phyloP scores from a whole-genome alignment of 2,329 filamentous ascomycete species.

The Colletotrichum sp. region DNA sequence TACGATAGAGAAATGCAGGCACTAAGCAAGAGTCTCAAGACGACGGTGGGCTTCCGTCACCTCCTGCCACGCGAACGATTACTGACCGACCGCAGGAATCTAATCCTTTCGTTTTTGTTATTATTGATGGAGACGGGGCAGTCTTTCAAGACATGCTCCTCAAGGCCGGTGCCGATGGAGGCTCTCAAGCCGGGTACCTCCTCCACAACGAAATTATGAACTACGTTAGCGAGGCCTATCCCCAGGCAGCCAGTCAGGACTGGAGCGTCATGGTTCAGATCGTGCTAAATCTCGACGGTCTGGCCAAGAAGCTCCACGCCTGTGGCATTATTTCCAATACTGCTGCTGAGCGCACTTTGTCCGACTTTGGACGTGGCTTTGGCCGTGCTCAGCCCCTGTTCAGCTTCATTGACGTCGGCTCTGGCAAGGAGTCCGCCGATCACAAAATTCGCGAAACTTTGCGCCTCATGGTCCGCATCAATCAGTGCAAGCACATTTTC shows the following conservation, averaged over 20 bases:
- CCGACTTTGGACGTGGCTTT: slow-evolving; percentile 37
- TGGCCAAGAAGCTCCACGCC: slow-evolving; percentile 31
- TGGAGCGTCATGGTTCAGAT: slow-evolving; percentile 38
- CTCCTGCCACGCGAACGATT: background rate
- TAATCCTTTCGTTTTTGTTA: slow-evolving; percentile 34
- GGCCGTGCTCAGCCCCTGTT: slow-evolving; percentile 37
- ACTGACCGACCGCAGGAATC: slow-evolving; percentile 28
- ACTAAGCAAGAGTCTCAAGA: slow-evolving; percentile 2
- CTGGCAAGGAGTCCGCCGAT: slow-evolving; percentile 38
- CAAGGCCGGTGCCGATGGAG: slow-evolving; percentile 34
- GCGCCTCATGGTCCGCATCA: slow-evolving; percentile 34
- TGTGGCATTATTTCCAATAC: slow-evolving; percentile 27
- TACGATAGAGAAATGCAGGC: slow-evolving; percentile 1
- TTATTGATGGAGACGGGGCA: slow-evolving; percentile 41
- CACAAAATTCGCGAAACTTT: slow-evolving; percentile 38
- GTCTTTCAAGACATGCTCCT: slow-evolving; percentile 37
- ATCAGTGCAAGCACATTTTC: slow-evolving; percentile 35
- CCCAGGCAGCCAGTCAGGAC: slow-evolving; percentile 30
- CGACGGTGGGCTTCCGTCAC: slow-evolving; percentile 7
- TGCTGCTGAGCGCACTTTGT: slow-evolving; percentile 24
- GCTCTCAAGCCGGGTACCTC: slow-evolving; percentile 34
- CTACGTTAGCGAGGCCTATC: slow-evolving; percentile 26
- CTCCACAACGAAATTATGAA: slow-evolving; percentile 28
- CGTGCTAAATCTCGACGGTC: slow-evolving; percentile 35
- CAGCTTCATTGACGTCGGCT: slow-evolving; percentile 38